Conservation (phyloP, 768 basidiomycete species). For the Mycena floridula region DNA sequence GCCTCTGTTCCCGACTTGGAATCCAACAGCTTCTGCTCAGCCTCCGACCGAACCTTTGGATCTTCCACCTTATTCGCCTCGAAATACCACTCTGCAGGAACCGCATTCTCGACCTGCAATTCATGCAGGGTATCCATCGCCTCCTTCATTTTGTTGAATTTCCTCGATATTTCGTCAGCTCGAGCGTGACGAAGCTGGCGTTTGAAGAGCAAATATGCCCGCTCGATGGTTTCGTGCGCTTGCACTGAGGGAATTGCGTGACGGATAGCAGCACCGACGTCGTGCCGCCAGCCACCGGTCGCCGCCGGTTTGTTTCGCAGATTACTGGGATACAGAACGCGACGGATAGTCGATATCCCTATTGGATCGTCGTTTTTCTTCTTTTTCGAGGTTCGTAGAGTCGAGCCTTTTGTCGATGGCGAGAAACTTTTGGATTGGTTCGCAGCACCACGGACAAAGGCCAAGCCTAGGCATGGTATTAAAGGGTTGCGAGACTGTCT, state of each 20-base stretch:
- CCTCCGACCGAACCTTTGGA: conserved; percentile 52
- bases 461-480: too few relatives aligned
- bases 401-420: too few relatives aligned
- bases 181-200: conserved; percentile 68
- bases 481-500: too few relatives aligned
- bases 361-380: too few relatives aligned
- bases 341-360: conserved; percentile 70
- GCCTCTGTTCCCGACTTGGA: conserved; percentile 59
- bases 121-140: conserved; percentile 83
- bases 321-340: conserved; percentile 75
- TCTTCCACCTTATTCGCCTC: conserved; percentile 75
- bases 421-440: too few relatives aligned
- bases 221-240: conserved; percentile 87
- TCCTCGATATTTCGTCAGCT: conserved; percentile 63
- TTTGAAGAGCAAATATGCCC: conserved; percentile 82
- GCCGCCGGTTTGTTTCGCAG: conserved; percentile 66
- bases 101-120: conserved; percentile 50
- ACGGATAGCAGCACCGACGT: conserved; percentile 70
- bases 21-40: conserved; percentile 56
- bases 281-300: conserved; percentile 78
- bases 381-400: too few relatives aligned
- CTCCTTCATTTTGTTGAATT: conserved; percentile 73
- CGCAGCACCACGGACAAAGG: too few relatives aligned
- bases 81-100: conserved; percentile 54
- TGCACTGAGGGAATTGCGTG: conserved; percentile 84